Base-by-base conservation (phyloP, 2,329 filamentous ascomycete genomes). In the Neonectria punicea region DNA sequence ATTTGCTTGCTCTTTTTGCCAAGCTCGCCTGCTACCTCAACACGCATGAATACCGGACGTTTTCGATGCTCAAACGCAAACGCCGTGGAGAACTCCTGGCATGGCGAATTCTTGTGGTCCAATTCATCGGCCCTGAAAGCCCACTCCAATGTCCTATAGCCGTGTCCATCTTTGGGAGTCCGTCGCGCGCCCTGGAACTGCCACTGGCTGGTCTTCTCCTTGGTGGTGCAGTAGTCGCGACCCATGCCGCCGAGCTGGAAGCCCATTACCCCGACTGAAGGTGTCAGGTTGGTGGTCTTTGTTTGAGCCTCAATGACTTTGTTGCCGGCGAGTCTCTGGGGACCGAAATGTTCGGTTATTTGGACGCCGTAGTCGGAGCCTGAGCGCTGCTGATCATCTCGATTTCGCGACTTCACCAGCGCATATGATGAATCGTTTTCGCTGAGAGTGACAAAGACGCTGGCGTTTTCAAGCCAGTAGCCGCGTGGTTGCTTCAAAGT, bases 401-500 rank as follows among this genome's bases (percentile, higher is more conserved):
- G 34, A 14, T 36, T 16, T 13, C 13, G 34, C 25, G 51, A 53
- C 18, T 53, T 53, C 6, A 18, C 34, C n/a, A 66, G 51, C 2
- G 64, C 55, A 30, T 63, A 66, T 25, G 60, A 60, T 3, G 20
- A 13, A 4, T 20, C 18, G 56, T 63, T 39, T n/a, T 67, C 57
- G 34, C 63, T 62, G 14, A 72, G 30, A 2, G 67, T 70, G 22
- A 72, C 22, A 28, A 61, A 66, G 4, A 71, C 66, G n/a, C 43
- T 71, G 22, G 67, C 70, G 16, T 11, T 25, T 20, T 66, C 34
- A 18, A 70, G 63, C 57, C 62, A 60, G 43, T 65, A 65, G 3
- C 66, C 68, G 14, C 30, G 43, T 18, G 69, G 67, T 32, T 71
- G 68, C 10, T 61, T 67, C 51, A 71, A 71, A 41, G 51, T 55